A percentile compares a stretch with the other conserved stretches of the same genome.
Conservation (phyloP, 202 grass and related monocot species). For the Cymbopogon flexuosus region DNA sequence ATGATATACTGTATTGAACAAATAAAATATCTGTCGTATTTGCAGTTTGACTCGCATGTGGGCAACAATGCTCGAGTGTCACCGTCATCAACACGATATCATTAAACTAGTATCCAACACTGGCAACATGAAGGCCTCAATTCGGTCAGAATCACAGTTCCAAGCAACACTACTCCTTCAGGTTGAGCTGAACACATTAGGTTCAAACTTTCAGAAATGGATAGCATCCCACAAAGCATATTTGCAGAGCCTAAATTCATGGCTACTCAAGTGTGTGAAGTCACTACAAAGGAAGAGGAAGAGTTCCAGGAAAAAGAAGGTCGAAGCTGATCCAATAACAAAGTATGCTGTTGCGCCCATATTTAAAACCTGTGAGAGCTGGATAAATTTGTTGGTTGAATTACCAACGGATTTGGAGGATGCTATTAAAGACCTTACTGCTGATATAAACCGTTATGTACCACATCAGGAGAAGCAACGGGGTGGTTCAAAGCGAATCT, state of each 20-base stretch:
- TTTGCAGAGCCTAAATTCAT: slow-evolving; percentile 61
- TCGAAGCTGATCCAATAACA: slow-evolving; percentile 39
- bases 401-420: slow-evolving; percentile 52
- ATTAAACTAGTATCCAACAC: slow-evolving; percentile 52
- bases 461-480: slow-evolving; percentile 63
- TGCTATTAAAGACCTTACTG: slow-evolving; percentile 56
- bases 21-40: slow-evolving; percentile 12
- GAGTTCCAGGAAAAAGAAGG: slow-evolving; percentile 41
- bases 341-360: slow-evolving; percentile 54
- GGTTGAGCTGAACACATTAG: slow-evolving; percentile 73
- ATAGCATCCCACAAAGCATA: slow-evolving; percentile 70
- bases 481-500: slow-evolving; percentile 48
- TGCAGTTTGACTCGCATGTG: slow-evolving; percentile 89
- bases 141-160: slow-evolving; percentile 55
- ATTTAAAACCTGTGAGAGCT: slow-evolving; percentile 69
- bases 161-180: slow-evolving; percentile 61
- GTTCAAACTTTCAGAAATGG: slow-evolving; percentile 79
- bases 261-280: slow-evolving; percentile 80
- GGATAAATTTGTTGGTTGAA: slow-evolving; percentile 49
- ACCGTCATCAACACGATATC: slow-evolving; percentile 52
- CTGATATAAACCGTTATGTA: slow-evolving; percentile 45
- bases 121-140: slow-evolving; percentile 50
- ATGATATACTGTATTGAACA: slow-evolving; percentile 20
- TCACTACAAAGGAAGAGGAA: slow-evolving; percentile 34
- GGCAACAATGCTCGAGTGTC: slow-evolving; percentile 69